Evolutionary conservation across 2,329 filamentous ascomycete species (phyloP).

Genomic region (Ceratocystis harringtonii): DNA sequence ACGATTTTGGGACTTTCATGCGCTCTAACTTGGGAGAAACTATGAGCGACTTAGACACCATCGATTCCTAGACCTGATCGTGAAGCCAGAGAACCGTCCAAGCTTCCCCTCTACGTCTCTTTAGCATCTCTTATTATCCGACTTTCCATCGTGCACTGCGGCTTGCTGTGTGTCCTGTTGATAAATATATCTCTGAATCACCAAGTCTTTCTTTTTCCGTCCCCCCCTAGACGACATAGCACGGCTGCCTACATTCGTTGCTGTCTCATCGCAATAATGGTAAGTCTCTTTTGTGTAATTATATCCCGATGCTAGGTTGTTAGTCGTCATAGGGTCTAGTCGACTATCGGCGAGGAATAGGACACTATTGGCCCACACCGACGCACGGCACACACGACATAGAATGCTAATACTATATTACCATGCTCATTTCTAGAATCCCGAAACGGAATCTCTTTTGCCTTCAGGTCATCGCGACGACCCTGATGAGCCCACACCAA

Average conservation of each 20-base stretch:
- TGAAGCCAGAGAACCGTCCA: constrained; percentile 4
- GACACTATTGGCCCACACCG: neutral
- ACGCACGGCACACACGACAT: neutral
- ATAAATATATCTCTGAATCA: neutral
- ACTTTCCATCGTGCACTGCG: neutral
- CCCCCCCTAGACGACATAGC: neutral
- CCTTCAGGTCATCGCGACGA: constrained; percentile 22
- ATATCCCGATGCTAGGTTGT: neutral
- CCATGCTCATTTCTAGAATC: neutral
- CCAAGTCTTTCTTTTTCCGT: neutral
- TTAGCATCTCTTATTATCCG: no score
- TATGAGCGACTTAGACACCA: neutral
- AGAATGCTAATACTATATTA: neutral
- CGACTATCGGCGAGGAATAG: neutral
- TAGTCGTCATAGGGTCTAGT: neutral
- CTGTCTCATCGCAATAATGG: constrained; percentile 10
- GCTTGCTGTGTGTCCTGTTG: neutral
- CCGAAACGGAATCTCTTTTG: constrained; percentile 23
- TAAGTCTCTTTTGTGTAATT: constrained; percentile 9
- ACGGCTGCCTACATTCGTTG: neutral
- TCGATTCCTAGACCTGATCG: neutral
- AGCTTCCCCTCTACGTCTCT: neutral
- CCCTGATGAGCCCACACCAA: constrained; percentile 22
- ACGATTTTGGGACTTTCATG: no score
- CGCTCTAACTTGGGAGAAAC: neutral